phyloP scores from a whole-genome alignment of 225 moss, liverwort and hornwort genomes.

The Neckera pumila region DNA sequence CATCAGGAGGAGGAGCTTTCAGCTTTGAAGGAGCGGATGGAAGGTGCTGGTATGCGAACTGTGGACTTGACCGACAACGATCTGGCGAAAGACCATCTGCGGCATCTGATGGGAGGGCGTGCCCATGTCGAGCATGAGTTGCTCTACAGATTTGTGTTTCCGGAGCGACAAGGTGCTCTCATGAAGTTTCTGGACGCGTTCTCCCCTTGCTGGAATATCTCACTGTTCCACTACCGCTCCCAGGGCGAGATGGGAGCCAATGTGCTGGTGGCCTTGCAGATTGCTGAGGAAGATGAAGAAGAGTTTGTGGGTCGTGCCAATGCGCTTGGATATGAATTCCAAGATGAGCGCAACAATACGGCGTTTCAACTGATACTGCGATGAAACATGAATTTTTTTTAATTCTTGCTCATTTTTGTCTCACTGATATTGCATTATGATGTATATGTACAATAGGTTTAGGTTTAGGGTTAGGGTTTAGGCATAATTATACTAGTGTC shows the following conservation, averaged over 20 bases:
- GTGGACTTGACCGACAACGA: constrained; percentile 85
- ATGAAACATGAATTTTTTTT: not conserved
- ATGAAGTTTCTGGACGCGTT: constrained; percentile 82
- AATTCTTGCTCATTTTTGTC: not conserved
- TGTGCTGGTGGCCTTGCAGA: constrained; percentile 74
- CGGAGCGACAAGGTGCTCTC: constrained; percentile 75
- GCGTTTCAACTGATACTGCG: constrained; percentile 80
- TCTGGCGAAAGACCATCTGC: constrained; percentile 88
- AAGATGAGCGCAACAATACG: constrained; percentile 76
- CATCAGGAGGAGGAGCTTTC: constrained; percentile 57
- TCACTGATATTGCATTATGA: not conserved
- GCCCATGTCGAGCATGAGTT: constrained; percentile 65
- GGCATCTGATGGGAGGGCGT: constrained; percentile 88
- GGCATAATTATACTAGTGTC: constrained; percentile 25
- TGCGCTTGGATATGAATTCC: constrained; percentile 63
- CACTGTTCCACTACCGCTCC: constrained; percentile 76
- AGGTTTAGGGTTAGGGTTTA: not conserved
- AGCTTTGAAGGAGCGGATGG: constrained; percentile 41
- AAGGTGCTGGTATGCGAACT: constrained; percentile 45
- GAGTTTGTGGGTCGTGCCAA: constrained; percentile 58
- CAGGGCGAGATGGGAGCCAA: constrained; percentile 95
- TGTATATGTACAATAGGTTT: not conserved
- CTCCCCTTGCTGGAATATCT: constrained; percentile 70
- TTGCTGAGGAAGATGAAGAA: constrained; percentile 45
- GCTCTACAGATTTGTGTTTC: constrained; percentile 77